Evolutionary conservation across 306 rosid genomes (phyloP), one percentile per base, ranked within the genome.

Genomic region (Quercus agrifolia): DNA sequence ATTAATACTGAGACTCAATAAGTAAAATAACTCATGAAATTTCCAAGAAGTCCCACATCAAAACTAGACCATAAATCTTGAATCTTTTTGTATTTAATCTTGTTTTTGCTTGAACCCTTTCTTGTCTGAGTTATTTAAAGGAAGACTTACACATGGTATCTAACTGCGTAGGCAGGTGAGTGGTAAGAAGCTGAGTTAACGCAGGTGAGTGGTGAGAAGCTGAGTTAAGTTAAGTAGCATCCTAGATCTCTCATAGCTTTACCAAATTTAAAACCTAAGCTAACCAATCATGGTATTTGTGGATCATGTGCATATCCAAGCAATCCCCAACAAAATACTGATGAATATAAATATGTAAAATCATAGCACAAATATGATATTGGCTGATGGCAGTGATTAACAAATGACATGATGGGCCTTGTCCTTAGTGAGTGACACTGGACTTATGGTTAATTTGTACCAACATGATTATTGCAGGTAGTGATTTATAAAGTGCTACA

Each of bases 401-500:
- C 27, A 35, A 67, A 21, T 19, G 23, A 19, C 20, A 67, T 8
- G 5, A 33, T n/a, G 19, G 15, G 25, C 51, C 27, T n/a, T 67
- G 28, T 17, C 21, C 5, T 15, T 6, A 4, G 44, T 30, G 6
- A 46, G 23, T 33, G 49, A 33, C 15, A 64, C 25, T 15, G n/a
- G 72, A 67, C 72, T 18, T 13, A 17, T 3, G 52, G 27, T 13
- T 17, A 33, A 66, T 33, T 66, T 52, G 66, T 25, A 71, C 62
- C 70, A 76, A 66, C 56, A 73, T 9, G 31, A 78, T 57, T 55
- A 62, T 58, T 27, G 56, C 57, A 15, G 46, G 67, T 54, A 58
- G 57, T 58, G 46, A 73, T 56, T 63, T 28, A 62, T 73, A 62
- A 79, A 78, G 77, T 41, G 25, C 78, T 58, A 59, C 62, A 64